Evolutionary conservation across 2,329 filamentous ascomycete species (phyloP).

Genomic region (Eutypella sp.): DNA sequence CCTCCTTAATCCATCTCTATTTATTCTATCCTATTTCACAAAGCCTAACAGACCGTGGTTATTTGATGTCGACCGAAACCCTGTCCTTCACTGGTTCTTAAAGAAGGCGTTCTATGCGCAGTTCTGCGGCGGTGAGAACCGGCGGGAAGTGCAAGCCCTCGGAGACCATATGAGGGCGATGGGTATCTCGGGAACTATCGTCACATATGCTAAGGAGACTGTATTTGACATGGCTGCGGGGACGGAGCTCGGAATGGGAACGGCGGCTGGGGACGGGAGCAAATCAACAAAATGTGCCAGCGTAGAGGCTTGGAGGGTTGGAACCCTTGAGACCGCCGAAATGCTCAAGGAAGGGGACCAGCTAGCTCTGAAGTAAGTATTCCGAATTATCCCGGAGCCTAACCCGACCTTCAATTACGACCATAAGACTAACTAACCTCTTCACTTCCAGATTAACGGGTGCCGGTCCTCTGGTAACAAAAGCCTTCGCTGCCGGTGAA

Average conservation of each 20-base stretch:
- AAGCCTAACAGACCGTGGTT: not conserved
- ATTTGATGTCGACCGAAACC: not conserved
- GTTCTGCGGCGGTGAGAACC: not conserved
- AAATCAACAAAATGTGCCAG: not conserved
- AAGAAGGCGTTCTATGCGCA: not conserved
- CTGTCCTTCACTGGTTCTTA: not conserved
- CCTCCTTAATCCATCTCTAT: not conserved
- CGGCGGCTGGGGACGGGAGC: not conserved
- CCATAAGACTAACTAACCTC: not conserved
- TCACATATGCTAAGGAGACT: not conserved
- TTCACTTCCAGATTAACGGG: not conserved
- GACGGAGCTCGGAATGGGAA: not conserved
- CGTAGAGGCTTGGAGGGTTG: not conserved
- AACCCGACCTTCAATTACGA: not conserved
- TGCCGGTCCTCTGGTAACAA: not conserved
- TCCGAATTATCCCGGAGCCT: no score
- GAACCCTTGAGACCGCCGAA: not conserved
- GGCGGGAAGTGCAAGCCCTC: not conserved
- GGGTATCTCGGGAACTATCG: not conserved
- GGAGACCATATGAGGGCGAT: not conserved
- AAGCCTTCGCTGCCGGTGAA: slow-evolving; percentile 14
- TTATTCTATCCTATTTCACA: not conserved
- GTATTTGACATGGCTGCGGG: not conserved
- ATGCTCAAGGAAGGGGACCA: not conserved
- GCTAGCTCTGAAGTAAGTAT: not conserved